Evolutionary conservation across 768 basidiomycete species (phyloP).

Genomic region (Melanogaster broomeanus): DNA sequence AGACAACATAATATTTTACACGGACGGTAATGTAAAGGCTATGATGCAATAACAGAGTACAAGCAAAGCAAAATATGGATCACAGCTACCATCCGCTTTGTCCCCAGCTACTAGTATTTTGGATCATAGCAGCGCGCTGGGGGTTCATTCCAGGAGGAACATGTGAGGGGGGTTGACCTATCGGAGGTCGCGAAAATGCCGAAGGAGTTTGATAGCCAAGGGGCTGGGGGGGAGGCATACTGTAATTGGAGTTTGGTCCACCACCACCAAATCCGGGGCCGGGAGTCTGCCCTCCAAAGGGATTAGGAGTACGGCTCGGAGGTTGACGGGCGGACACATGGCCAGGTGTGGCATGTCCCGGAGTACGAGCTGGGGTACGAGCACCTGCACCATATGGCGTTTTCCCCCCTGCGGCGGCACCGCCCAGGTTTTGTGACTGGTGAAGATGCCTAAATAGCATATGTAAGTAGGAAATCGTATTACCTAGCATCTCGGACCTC

Average conservation of each 20-base stretch:
- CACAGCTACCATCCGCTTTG: conserved; percentile 33
- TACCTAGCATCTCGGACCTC: conserved; percentile 15
- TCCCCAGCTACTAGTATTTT: conserved; percentile 44
- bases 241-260: conserved; percentile 28
- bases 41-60: conserved; percentile 15
- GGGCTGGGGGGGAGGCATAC: conserved; percentile 33
- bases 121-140: conserved; percentile 65
- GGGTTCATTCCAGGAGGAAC: conserved; percentile 66
- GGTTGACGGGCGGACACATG: conserved; percentile 73
- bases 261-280: conserved; percentile 32
- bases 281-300: conserved; percentile 56
- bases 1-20: conserved; percentile 30
- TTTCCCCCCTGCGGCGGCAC: conserved; percentile 59
- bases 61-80: conserved; percentile 17
- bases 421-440: conserved; percentile 68
- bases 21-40: conserved; percentile 21
- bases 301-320: conserved; percentile 74
- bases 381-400: conserved; percentile 77
- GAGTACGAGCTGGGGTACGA: conserved; percentile 77
- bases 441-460: conserved; percentile 61
- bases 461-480: conserved; percentile 7
- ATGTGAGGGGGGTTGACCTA: conserved; percentile 43
- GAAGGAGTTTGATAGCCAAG: conserved; percentile 44
- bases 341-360: conserved; percentile 79
- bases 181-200: conserved; percentile 40